phyloP scores from a whole-genome alignment of 2,329 filamentous ascomycete genomes.

The Bertia moriformis region DNA sequence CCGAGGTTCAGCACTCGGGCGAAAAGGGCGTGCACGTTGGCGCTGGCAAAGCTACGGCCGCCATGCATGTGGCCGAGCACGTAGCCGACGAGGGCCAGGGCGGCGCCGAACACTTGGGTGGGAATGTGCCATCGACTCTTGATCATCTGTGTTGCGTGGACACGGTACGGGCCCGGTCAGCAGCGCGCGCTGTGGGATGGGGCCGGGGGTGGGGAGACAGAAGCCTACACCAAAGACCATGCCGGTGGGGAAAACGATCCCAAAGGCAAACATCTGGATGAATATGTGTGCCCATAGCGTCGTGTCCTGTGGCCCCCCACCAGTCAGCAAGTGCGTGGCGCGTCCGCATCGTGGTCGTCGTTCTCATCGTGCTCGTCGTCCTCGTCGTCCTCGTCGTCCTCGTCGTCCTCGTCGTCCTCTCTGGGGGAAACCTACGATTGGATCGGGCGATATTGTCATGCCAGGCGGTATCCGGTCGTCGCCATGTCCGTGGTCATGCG shows the following conservation, averaged over 20 bases:
- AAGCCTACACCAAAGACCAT: slow-evolving; percentile 78
- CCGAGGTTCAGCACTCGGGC: slow-evolving; percentile 69
- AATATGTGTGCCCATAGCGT: slow-evolving; percentile 91
- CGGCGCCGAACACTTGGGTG: slow-evolving; percentile 60
- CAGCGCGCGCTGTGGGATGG: slow-evolving; percentile 5
- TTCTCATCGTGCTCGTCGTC: no score
- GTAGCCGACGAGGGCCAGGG: slow-evolving; percentile 69
- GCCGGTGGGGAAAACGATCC: slow-evolving; percentile 79
- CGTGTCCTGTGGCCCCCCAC: slow-evolving; percentile 50
- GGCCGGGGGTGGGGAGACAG: not conserved
- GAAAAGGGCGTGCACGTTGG: slow-evolving; percentile 70
- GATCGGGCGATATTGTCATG: slow-evolving; percentile 54
- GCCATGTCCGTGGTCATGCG: no score
- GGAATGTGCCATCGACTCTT: slow-evolving; percentile 92
- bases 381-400: no score
- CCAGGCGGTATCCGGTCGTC: slow-evolving; percentile 59
- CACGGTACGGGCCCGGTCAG: slow-evolving; percentile 6
- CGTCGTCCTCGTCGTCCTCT: no score
- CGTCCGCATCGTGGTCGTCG: no score
- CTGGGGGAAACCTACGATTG: slow-evolving; percentile 55
- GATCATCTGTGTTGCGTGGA: no score
- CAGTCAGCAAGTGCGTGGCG: no score
- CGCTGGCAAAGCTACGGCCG: slow-evolving; percentile 63
- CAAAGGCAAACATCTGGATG: slow-evolving; percentile 73
- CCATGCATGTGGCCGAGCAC: slow-evolving; percentile 83